Evolutionary conservation across 768 basidiomycete species (phyloP), one percentile per base, ranked within the genome.

Genomic region (Naganishia friedmannii): DNA sequence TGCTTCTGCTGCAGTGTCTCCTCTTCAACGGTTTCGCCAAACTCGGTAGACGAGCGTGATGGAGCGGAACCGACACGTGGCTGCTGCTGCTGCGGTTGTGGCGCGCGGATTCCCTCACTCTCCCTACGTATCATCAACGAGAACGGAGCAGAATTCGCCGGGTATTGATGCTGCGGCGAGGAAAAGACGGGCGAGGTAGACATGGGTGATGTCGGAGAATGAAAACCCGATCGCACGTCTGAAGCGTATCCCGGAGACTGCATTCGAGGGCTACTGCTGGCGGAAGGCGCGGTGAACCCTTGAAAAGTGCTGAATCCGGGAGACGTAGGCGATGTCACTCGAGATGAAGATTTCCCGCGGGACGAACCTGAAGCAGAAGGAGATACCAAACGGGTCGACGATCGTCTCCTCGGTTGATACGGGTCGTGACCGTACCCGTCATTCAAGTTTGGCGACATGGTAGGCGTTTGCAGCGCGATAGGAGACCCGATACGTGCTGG

Each of bases 81-180:
- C 6, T 39, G n/a, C 57, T 58, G 53, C n/a, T 63, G 60, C 60
- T 51, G 48, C 48, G n/a, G n/a, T 1, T 4, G 6, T 6, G 48
- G n/a, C 3, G n/a, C n/a, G 12, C 13, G 45, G 17, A 46, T 8
- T 5, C 15, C 48, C 4, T 51, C 48, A 51, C n/a, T 51, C 48
- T 51, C n/a, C 48, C 48, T 51, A 26, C 60, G 60, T 34, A 63
- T 63, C 60, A 23, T 45, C 60, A 63, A 63, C 12, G 60, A 63
- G 15, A 63, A 63, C 60, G 60, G 57, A 7, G 39, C 32, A 39
- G 31, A 23, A 23, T n/a, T 31, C 57, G 57, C 1, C 23, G n/a
- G 57, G 8, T 34, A 29, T 29, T 63, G 60, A 21, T 17, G 2
- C 15, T 63, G 60, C 42, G 42, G 9, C 17, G 29, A n/a, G 3